Percentiles rank a stretch among this genome's conserved stretches.
Evolutionary conservation across 1,284 basidiomycete species (phyloP).

Genomic region (Hymenochaete sp.): DNA sequence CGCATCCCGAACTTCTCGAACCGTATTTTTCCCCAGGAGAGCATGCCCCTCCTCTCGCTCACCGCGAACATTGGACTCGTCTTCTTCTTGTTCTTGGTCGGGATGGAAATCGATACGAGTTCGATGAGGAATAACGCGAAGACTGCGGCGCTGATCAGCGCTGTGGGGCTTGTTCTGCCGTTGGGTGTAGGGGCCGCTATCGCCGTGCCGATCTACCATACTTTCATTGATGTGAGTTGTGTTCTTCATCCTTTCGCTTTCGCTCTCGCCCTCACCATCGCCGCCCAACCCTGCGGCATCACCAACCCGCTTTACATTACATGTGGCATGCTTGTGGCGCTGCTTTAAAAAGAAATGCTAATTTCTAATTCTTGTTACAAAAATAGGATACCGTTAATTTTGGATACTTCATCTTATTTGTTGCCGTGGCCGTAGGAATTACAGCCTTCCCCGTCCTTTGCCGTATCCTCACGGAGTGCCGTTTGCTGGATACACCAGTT

Average conservation of each 20-base stretch:
- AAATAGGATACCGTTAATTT: constrained; percentile 36
- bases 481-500: constrained; percentile 51
- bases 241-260: not conserved
- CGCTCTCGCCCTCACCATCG: no score
- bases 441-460: constrained; percentile 64
- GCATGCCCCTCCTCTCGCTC: constrained; percentile 69
- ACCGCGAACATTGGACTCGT: constrained; percentile 85
- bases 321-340: no score
- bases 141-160: constrained; percentile 39
- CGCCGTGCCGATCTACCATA: constrained; percentile 53
- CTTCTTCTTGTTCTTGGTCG: constrained; percentile 85
- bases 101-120: constrained; percentile 77
- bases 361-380: not conserved
- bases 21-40: constrained; percentile 67
- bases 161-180: constrained; percentile 52
- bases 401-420: constrained; percentile 63
- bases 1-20: constrained; percentile 64
- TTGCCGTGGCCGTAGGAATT: constrained; percentile 55
- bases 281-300: no score
- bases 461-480: constrained; percentile 42
- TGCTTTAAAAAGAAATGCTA: no score
- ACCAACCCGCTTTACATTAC: no score
- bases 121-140: constrained; percentile 43
- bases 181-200: constrained; percentile 61
- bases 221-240: constrained; percentile 40